phyloP scores from a whole-genome alignment of 169 alveolate genomes.

The Fabrea salina region DNA sequence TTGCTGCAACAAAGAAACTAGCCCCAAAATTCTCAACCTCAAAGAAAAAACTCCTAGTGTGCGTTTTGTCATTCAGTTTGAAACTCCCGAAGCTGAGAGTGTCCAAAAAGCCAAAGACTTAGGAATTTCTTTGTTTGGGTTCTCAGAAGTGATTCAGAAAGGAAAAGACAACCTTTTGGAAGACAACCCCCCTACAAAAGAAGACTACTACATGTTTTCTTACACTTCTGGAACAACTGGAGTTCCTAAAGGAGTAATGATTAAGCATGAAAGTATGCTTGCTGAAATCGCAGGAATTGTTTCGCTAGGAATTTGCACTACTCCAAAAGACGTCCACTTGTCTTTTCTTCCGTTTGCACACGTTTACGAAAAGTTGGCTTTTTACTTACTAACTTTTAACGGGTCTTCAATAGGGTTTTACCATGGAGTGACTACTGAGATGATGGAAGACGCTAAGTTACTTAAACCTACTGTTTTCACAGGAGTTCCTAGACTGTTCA shows the following conservation, averaged over 20 bases:
- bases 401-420: slow-evolving; percentile 73
- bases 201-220: slow-evolving; percentile 86
- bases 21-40: slow-evolving; percentile 33
- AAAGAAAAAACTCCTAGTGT: slow-evolving; percentile 32
- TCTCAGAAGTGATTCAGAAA: background rate
- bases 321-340: slow-evolving; percentile 68
- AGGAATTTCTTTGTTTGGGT: background rate
- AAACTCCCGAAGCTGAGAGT: no score
- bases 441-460: background rate
- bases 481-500: slow-evolving; percentile 94
- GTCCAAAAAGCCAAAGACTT: no score
- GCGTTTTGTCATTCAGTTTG: no score
- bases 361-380: slow-evolving; percentile 74
- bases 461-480: slow-evolving; percentile 66
- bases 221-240: slow-evolving; percentile 98
- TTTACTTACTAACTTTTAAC: slow-evolving; percentile 39
- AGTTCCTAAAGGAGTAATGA: slow-evolving; percentile 94
- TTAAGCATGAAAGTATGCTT: slow-evolving; percentile 84
- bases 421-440: background rate
- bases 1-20: slow-evolving; percentile 51
- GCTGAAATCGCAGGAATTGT: slow-evolving; percentile 55
- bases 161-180: background rate
- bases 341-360: slow-evolving; percentile 87
- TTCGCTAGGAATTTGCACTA: slow-evolving; percentile 35
- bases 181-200: slow-evolving; percentile 26